Evolutionary conservation across 495 filamentous ascomycete genomes (phyloP), one percentile per base, ranked within the genome.

Genomic region (Lentithecium fluviatile): DNA sequence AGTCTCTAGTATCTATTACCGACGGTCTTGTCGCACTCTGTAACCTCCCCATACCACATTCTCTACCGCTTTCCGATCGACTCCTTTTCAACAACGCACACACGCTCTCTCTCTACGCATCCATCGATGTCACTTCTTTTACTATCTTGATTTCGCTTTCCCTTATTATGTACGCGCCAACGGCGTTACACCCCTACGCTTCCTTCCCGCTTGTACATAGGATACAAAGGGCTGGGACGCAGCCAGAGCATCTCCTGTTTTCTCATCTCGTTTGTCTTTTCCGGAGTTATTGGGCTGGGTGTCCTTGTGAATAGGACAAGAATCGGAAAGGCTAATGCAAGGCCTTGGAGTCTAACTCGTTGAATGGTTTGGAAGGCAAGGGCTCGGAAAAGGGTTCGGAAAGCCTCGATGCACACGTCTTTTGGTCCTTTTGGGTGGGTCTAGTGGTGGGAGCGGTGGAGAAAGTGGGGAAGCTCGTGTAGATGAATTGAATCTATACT

Each of bases 1-100:
- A 48, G 55, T 58, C 17, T 32, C 17, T 58, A 58, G 55, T 58
- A 42, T 49, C 55, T 58, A 58, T 42, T 58, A 49, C 25, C 21
- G 15, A 13, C 23, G 10, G 7, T 23, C 24, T 19, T 26, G 34
- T 17, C 38, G 12, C 36, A 17, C 19, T 32, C 55, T 1, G 17
- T 26, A 45, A 10, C 45, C 8, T 26, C 45, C 8, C 15, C 55
- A 26, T 42, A 56, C 45, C 38, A 24, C 25, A 38, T 25, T 34
- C 51, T 20, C 32, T 54, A 19, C 11, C 20, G n/a, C 40, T 6
- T n/a, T 47, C 38, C 7, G 7, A 10, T 23, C 42, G 15, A n/a
- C 29, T 24, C 42, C 11, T 49, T 37, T 2, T 32, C 55, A 7
- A 4, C 55, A 15, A 48, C 42, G 8, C 43, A 49, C 45, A 54